Percentiles rank a stretch among this genome's conserved stretches.
Conservation (phyloP, 495 filamentous ascomycete species). For the Glonium stellatum region DNA sequence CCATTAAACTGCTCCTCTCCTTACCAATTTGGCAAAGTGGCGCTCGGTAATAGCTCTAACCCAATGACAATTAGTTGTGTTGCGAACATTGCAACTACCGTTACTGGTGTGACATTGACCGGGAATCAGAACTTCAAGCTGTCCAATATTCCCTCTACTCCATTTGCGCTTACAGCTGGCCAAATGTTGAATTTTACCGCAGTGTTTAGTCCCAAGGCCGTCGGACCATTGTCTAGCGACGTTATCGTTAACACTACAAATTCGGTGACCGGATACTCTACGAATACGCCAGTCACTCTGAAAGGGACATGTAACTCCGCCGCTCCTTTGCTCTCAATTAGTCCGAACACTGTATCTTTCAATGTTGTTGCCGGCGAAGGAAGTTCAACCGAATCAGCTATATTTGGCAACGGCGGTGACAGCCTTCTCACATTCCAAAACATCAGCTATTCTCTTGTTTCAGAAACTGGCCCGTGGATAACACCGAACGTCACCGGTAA, state of each 20-base stretch:
- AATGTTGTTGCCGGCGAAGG: slow-evolving; percentile 34
- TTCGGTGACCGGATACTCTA: slow-evolving; percentile 31
- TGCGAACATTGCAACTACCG: slow-evolving; percentile 32
- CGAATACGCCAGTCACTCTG: slow-evolving; percentile 33
- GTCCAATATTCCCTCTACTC: slow-evolving; percentile 28
- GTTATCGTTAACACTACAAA: slow-evolving; percentile 36
- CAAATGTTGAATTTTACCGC: slow-evolving; percentile 39
- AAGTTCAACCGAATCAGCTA: slow-evolving; percentile 28
- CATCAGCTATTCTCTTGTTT: slow-evolving; percentile 32
- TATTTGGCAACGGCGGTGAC: slow-evolving; percentile 25
- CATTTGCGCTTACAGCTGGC: slow-evolving; percentile 33
- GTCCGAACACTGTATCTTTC: slow-evolving; percentile 38
- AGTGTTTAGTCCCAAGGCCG: slow-evolving; percentile 33
- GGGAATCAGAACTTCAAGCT: slow-evolving; percentile 28
- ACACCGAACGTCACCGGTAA: slow-evolving; percentile 30
- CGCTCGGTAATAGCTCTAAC: slow-evolving; percentile 36
- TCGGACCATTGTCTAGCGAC: slow-evolving; percentile 41
- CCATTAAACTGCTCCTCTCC: slow-evolving; percentile 25
- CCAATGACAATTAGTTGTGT: slow-evolving; percentile 10
- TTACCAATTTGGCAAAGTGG: slow-evolving; percentile 42
- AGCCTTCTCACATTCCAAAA: slow-evolving; percentile 25
- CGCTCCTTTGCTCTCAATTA: slow-evolving; percentile 32
- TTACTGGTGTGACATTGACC: slow-evolving; percentile 23
- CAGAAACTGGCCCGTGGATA: slow-evolving; percentile 34
- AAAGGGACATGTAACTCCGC: slow-evolving; percentile 34